Base-by-base conservation (phyloP, 139 green algal species). In the Chlamydomonas sphaeroides region DNA sequence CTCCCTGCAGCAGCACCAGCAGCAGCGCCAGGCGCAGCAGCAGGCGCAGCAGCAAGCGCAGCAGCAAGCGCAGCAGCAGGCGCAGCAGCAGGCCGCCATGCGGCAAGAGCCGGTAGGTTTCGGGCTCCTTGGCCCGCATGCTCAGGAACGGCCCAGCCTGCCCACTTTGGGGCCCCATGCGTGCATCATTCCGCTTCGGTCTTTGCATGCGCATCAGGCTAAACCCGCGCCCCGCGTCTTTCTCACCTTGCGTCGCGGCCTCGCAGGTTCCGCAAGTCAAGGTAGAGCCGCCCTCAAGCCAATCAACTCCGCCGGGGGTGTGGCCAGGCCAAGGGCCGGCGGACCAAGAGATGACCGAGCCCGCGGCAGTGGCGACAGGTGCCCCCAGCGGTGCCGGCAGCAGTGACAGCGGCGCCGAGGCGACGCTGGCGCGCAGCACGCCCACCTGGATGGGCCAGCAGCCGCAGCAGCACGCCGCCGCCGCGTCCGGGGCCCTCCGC, bases 161-260 rank as follows among this genome's bases (percentile, higher is more conserved):
- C 56, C 56, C 20, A 32, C 67, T 18, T 5, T n/a, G 65, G 35
- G 17, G 1, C 18, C 18, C 33, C 36, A 23, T 51, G 10, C 15
- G 65, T 33, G 38, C 18, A 49, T 32, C 35, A 48, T n/a, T 48
- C 21, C 35, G 0, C 65, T 57, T 33, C 66, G 36, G 38, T 38
- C 65, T 35, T 11, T 32, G n/a, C 69, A 77, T 45, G 30, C 69
- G 30, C 45, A 77, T n/a, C n/a, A n/a, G n/a, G n/a, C n/a, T n/a
- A n/a, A n/a, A n/a, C n/a, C n/a, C n/a, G n/a, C n/a, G n/a, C n/a
- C n/a, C n/a, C 48, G 69, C 69, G 28, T 48, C 69, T 21, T 45
- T 45, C 49, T 65, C 48, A 30, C 5, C 65, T 18, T 77, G 45
- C 30, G 23, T 65, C 33, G n/a, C 42, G 11, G 62, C 45, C 41